These are phyloP conservation scores for Coemansia asiatica DNA, from an alignment of 192 early-diverging fungal species.

Conservation along the genomic window DNA sequence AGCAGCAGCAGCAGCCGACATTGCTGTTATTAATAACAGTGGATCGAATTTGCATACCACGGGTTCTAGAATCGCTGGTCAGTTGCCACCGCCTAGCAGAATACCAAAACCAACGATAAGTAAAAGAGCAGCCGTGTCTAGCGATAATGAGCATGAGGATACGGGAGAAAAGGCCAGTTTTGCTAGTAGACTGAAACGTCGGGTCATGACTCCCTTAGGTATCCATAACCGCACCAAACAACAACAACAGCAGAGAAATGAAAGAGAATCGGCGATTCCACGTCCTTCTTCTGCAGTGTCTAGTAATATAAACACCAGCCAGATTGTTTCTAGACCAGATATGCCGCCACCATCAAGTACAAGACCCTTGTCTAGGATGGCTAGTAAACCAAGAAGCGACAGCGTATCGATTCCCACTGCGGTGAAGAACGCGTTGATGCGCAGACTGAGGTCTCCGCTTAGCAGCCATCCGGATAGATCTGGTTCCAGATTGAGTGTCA, in stretches of 20 bases:
- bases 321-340: slow-evolving; percentile 16
- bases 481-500: slow-evolving; percentile 26
- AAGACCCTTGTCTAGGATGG: slow-evolving; percentile 2
- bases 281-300: background rate
- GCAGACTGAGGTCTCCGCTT: slow-evolving; percentile 37
- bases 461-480: slow-evolving; percentile 24
- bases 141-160: background rate
- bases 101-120: background rate
- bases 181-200: background rate
- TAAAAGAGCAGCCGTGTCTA: background rate
- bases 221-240: background rate
- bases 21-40: background rate
- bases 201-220: background rate
- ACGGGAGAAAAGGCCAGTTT: too few species aligned
- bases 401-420: slow-evolving; percentile 15
- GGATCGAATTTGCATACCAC: background rate
- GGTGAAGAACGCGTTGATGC: slow-evolving; percentile 35
- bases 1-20: background rate
- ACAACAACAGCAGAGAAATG: background rate
- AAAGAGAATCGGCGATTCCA: background rate
- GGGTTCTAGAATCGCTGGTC: background rate
- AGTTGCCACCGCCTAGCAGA: background rate
- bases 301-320: background rate
- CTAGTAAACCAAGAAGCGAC: background rate
- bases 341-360: slow-evolving; percentile 40